Base-by-base conservation (phyloP, 768 basidiomycete genomes). In the Baorangia bicolor region DNA sequence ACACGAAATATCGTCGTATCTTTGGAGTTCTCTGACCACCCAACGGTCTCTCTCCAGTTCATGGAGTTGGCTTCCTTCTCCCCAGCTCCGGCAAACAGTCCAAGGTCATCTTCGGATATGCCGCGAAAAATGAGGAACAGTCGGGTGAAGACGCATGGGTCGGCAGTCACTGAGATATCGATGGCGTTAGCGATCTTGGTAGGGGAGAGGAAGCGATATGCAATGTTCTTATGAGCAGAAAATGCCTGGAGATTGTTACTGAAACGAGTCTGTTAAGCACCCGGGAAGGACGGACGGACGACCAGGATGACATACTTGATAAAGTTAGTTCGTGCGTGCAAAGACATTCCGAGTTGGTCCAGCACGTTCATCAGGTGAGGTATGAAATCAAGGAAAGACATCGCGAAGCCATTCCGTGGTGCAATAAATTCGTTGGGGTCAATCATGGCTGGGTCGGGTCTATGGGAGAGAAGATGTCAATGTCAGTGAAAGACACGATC, bases 111-210 rank as follows among this genome's bases (percentile, higher is more conserved):
- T 58, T 93, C 91, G 20, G 79, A 81, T 31, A 94, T 72, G 1
- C 92, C 92, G 25, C 92, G 85, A 74, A 87, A 92, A 71, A 94
- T 91, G 55, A 94, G 80, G 77, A 94, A 94, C 23, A 94, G 74
- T 30, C 92, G 85, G 9, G 88, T 93, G 69, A 91, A 92, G 55
- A 88, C 76, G 65, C 90, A 92, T 23, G 87, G 85, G 49, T 92
- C 88, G 12, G 82, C 78, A 1, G 89, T 88, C n/a, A 94, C 85
- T 1, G 87, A 85, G 58, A 94, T 89, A 66, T 94, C 92, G 53
- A 94, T 82, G n/a, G 92, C 92, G 3, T 89, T 84, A 7, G 90
- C 88, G 41, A 94, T 88, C 63, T 83, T 87, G 56, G 78, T 76
- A 7, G 90, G 92, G 10, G 85, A 81, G 58, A 94, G 80, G 71